These are phyloP conservation scores for Earliella scabrosa DNA, from an alignment of 1,284 basidiomycete species.

Conservation along the genomic window DNA sequence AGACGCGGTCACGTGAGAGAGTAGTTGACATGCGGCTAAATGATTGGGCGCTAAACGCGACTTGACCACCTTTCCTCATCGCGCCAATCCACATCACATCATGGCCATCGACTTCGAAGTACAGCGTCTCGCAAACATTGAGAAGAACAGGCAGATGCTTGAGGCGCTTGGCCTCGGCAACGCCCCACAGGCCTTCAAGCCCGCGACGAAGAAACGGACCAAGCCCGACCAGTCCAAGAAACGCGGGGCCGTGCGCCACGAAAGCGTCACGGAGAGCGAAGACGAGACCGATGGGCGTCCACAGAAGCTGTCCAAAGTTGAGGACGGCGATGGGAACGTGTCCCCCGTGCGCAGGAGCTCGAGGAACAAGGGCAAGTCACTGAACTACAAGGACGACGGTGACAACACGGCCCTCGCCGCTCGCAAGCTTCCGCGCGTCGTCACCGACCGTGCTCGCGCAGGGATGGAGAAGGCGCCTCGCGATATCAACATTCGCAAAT, in stretches of 20 bases:
- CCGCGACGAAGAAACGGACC: conserved; percentile 38
- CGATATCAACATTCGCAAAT: conserved; percentile 41
- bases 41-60: neutral
- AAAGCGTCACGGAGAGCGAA: conserved; percentile 29
- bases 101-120: conserved; percentile 26
- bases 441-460: conserved; percentile 22
- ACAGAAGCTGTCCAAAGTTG: conserved; percentile 21
- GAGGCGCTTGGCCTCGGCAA: conserved; percentile 41
- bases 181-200: conserved; percentile 6
- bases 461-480: conserved; percentile 30
- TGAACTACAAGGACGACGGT: conserved; percentile 52
- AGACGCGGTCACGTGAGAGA: conserved; percentile 15
- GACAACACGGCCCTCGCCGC: conserved; percentile 12
- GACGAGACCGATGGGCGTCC: conserved; percentile 14
- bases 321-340: conserved; percentile 9
- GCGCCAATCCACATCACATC: neutral
- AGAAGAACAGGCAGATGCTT: conserved; percentile 52
- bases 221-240: conserved; percentile 46
- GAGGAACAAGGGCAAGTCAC: conserved; percentile 61
- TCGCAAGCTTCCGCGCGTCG: conserved; percentile 18
- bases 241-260: conserved; percentile 34
- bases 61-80: neutral
- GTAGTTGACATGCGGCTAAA: neutral
- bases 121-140: conserved; percentile 52
- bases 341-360: conserved; percentile 59